phyloP scores from a whole-genome alignment of 306 rosid genomes.

The Urtica urens region DNA sequence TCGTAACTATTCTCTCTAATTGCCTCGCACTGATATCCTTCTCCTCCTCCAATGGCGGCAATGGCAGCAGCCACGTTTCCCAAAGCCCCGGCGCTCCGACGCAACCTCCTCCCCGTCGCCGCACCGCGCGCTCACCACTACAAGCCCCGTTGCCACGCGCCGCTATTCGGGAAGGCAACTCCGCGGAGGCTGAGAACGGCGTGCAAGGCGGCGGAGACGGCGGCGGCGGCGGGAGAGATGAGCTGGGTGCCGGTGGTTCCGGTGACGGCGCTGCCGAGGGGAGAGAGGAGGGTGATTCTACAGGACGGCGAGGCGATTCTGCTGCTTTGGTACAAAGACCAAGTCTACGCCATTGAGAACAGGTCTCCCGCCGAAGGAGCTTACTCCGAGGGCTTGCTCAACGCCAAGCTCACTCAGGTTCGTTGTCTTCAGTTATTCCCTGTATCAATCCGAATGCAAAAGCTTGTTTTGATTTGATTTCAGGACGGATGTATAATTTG shows the following conservation, averaged over 20 bases:
- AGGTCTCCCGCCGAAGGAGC: conserved; percentile 98
- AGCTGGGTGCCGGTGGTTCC: conserved; percentile 96
- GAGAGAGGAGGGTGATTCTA: conserved; percentile 84
- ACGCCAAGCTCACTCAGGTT: conserved; percentile 89
- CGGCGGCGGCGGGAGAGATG: conserved; percentile 44
- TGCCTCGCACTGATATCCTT: conserved; percentile 25
- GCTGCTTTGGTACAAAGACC: conserved; percentile 71
- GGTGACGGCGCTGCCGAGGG: conserved; percentile 65
- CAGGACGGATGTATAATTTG: conserved; percentile 94
- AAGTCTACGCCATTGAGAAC: conserved; percentile 73
- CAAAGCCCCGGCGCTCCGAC: conserved; percentile 27
- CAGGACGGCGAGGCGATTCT: conserved; percentile 63
- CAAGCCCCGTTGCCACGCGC: conserved; percentile 9
- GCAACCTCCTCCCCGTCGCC: conserved; percentile 15
- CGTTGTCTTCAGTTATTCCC: not conserved
- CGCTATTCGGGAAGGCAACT: not conserved
- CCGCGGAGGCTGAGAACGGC: not conserved
- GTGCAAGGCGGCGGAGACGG: conserved; percentile 61
- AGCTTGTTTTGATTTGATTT: not conserved
- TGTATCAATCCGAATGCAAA: not conserved
- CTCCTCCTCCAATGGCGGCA: conserved; percentile 8
- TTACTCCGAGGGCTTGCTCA: conserved; percentile 70
- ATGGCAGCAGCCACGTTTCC: conserved; percentile 21
- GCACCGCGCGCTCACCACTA: not conserved
- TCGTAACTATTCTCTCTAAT: not conserved